Percentiles rank a stretch among this genome's conserved stretches.
Evolutionary conservation across 1,284 basidiomycete genomes (phyloP).

Genomic region (Exobasidium rhododendri): DNA sequence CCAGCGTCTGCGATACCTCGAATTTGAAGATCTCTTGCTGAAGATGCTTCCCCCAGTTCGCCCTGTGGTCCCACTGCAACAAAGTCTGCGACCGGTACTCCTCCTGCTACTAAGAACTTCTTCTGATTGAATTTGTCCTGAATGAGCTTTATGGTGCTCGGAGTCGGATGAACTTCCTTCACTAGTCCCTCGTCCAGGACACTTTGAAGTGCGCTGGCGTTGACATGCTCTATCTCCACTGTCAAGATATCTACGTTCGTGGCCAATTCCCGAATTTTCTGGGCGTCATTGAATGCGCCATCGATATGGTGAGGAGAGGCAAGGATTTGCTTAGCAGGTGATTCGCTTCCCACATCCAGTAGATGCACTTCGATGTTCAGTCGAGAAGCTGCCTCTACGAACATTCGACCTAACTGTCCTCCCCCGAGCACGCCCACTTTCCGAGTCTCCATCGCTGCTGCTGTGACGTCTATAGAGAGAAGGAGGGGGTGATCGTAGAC

Average conservation of each 20-base stretch:
- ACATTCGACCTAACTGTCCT: slow-evolving; percentile 96
- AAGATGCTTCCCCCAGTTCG: slow-evolving; percentile 56
- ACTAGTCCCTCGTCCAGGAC: slow-evolving; percentile 51
- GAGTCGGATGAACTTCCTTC: slow-evolving; percentile 73
- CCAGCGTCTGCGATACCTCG: slow-evolving; percentile 27
- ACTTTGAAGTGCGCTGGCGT: slow-evolving; percentile 67
- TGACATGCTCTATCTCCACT: slow-evolving; percentile 96
- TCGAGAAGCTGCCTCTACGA: slow-evolving; percentile 82
- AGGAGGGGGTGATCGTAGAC: not conserved
- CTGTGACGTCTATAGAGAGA: not conserved
- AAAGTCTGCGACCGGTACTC: slow-evolving; percentile 72
- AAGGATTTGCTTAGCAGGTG: slow-evolving; percentile 84
- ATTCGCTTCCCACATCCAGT: slow-evolving; percentile 74
- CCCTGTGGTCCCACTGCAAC: slow-evolving; percentile 58
- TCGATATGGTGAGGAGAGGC: slow-evolving; percentile 66
- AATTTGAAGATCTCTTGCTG: slow-evolving; percentile 57
- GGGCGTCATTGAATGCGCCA: slow-evolving; percentile 80
- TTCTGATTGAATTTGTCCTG: slow-evolving; percentile 96
- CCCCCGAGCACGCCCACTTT: slow-evolving; percentile 58
- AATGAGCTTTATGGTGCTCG: slow-evolving; percentile 78
- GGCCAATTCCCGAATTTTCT: slow-evolving; percentile 77
- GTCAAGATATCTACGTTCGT: slow-evolving; percentile 82
- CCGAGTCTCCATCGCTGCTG: slow-evolving; percentile 11
- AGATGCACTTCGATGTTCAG: slow-evolving; percentile 83
- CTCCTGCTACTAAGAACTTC: slow-evolving; percentile 59